phyloP scores from a whole-genome alignment of 352 stramenopile species.

The Globisporangium abappressorium region DNA sequence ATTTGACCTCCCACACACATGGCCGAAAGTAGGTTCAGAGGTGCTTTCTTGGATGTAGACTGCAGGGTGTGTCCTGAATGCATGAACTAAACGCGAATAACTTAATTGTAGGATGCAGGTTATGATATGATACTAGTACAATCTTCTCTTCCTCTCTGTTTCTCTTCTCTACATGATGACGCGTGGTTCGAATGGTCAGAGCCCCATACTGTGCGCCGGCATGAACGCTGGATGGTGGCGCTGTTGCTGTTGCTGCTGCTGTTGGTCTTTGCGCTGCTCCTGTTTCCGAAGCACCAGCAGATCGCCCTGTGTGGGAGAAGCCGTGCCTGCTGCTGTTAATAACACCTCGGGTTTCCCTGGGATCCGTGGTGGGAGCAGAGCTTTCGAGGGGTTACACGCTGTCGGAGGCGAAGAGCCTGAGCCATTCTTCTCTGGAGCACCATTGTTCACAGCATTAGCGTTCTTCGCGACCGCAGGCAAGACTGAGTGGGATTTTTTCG shows the following conservation, averaged over 20 bases:
- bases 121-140: not conserved
- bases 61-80: no score
- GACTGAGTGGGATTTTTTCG: constrained; percentile 17
- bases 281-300: constrained; percentile 10
- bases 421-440: not conserved
- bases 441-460: not conserved
- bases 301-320: constrained; percentile 11
- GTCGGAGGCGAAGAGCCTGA: not conserved
- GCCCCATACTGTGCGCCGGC: not conserved
- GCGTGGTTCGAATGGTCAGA: constrained; percentile 11
- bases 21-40: no score
- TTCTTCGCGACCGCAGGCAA: not conserved
- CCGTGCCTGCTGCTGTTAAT: not conserved
- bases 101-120: not conserved
- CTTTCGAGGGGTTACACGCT: not conserved
- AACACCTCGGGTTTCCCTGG: not conserved
- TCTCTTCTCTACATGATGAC: constrained; percentile 8
- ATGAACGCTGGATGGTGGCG: not conserved
- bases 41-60: no score
- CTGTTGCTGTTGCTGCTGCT: not conserved
- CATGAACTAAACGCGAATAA: not conserved
- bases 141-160: not conserved
- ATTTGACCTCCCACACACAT: no score
- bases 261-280: not conserved
- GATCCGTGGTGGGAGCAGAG: constrained; percentile 17